These are phyloP conservation scores for Penicillium odoratum DNA, from an alignment of 495 filamentous ascomycete genomes.

Conservation along the genomic window DNA sequence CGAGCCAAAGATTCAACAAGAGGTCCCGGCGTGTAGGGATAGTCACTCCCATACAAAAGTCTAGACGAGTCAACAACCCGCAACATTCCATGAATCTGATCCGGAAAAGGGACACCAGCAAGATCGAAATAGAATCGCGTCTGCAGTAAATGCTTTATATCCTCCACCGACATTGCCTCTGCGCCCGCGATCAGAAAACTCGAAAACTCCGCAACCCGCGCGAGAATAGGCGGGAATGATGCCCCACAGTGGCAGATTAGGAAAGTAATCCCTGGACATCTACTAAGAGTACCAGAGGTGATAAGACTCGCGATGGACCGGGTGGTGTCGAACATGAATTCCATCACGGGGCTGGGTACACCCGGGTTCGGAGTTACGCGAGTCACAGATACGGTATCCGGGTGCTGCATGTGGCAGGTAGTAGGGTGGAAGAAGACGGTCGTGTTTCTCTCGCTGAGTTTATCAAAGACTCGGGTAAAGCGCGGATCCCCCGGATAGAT, in stretches of 20 bases:
- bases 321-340: slow-evolving; percentile 58
- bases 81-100: slow-evolving; percentile 39
- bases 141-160: slow-evolving; percentile 29
- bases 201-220: slow-evolving; percentile 41
- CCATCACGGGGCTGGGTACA: slow-evolving; percentile 51
- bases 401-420: slow-evolving; percentile 21
- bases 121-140: slow-evolving; percentile 51
- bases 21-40: slow-evolving; percentile 30
- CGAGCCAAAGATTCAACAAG: slow-evolving; percentile 9
- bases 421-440: slow-evolving; percentile 57
- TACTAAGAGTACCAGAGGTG: slow-evolving; percentile 43
- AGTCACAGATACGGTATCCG: slow-evolving; percentile 8
- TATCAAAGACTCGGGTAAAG: slow-evolving; percentile 43
- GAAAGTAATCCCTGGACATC: slow-evolving; percentile 44
- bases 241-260: slow-evolving; percentile 53
- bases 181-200: slow-evolving; percentile 10
- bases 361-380: slow-evolving; percentile 26
- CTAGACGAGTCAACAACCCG: slow-evolving; percentile 26
- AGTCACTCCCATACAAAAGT: slow-evolving; percentile 51
- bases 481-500: slow-evolving; percentile 49
- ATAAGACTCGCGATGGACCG: slow-evolving; percentile 51
- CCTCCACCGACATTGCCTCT: slow-evolving; percentile 13
- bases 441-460: slow-evolving; percentile 33
- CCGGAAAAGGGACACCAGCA: slow-evolving; percentile 51
- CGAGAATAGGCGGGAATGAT: slow-evolving; percentile 43